phyloP scores from a whole-genome alignment of 1,284 basidiomycete species.

The Pseudozyma flocculosa region DNA sequence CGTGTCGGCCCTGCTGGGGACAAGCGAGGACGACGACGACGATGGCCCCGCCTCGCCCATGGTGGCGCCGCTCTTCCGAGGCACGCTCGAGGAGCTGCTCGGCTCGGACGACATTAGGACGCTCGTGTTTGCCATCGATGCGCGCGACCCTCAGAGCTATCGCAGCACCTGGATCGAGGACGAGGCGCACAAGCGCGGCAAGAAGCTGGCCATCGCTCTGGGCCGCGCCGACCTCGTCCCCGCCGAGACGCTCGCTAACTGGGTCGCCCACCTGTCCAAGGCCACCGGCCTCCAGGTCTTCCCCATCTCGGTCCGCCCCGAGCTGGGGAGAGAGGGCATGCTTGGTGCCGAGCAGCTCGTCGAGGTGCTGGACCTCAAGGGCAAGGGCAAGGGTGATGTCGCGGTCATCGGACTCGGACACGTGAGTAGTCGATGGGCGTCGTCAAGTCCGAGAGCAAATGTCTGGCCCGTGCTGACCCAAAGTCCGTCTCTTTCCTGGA shows the following conservation, averaged over 20 bases:
- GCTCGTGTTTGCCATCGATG: constrained; percentile 42
- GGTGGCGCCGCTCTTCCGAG: constrained; percentile 27
- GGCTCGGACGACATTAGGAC: constrained; percentile 31
- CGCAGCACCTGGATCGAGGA: constrained; percentile 43
- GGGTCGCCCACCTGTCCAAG: constrained; percentile 31
- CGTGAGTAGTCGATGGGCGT: constrained; percentile 5
- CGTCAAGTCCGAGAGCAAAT: too few relatives aligned
- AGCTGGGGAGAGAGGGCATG: neutral
- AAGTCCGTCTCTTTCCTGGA: too few relatives aligned
- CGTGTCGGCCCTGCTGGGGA: constrained; percentile 7
- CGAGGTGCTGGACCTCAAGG: constrained; percentile 29
- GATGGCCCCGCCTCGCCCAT: constrained; percentile 19
- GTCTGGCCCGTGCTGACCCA: too few relatives aligned
- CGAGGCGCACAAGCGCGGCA: constrained; percentile 16
- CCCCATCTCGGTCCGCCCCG: constrained; percentile 32
- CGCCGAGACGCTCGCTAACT: constrained; percentile 40
- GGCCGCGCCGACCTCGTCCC: constrained; percentile 49
- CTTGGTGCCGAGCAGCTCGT: constrained; percentile 34
- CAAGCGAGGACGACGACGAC: constrained; percentile 21
- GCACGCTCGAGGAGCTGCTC: constrained; percentile 29
- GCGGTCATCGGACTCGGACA: constrained; percentile 45
- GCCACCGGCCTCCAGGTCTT: constrained; percentile 26
- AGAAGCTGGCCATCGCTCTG: constrained; percentile 33
- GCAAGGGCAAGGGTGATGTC: constrained; percentile 25
- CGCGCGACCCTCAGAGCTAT: constrained; percentile 48